Evolutionary conservation across 2,329 filamentous ascomycete genomes (phyloP), one percentile per base, ranked within the genome.

Genomic region (Ophiocordyceps polyrhachis-furcata): DNA sequence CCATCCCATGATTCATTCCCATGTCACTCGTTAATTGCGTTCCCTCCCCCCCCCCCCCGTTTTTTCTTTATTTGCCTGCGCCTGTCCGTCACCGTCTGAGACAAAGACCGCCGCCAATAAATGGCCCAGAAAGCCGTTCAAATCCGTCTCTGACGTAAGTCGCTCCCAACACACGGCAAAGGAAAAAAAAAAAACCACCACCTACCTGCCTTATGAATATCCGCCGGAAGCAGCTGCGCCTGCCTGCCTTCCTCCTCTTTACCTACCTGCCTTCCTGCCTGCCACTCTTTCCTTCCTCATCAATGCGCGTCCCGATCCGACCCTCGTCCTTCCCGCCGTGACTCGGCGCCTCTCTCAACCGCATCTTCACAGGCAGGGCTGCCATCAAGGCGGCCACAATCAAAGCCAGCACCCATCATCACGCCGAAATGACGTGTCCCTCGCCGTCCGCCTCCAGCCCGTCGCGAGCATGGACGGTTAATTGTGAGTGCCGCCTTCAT

Each of bases 341-440:
- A 47, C 47, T 20, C 46, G 49, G 44, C 46, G 47, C 43, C 44
- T 49, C 28, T 31, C 28, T 31, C 40, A 43, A 15, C 42, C 45
- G n/a, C 41, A 43, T 40, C 43, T 46, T 21, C 50, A 41, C 32
- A 45, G 40, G 46, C 41, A 38, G 45, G 17, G 43, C 42, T 46
- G 41, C 9, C 44, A 35, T 25, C 46, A n/a, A 40, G 35, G 15
- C 13, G 32, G 31, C 20, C 32, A 17, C 43, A n/a, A 5, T 9
- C 43, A 28, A 15, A 15, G 32, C 42, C 45, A 20, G 19, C 48
- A 17, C n/a, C 41, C 29, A 9, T 19, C 38, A 41, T 23, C 43
- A 41, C 13, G 21, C 14, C n/a, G 40, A 41, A 17, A 40, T 43
- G 9, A 14, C 32, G 19, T 40, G 7, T 4, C 38, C n/a, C 14